Base-by-base conservation (phyloP, 768 basidiomycete species). In the Pholiota molesta region DNA sequence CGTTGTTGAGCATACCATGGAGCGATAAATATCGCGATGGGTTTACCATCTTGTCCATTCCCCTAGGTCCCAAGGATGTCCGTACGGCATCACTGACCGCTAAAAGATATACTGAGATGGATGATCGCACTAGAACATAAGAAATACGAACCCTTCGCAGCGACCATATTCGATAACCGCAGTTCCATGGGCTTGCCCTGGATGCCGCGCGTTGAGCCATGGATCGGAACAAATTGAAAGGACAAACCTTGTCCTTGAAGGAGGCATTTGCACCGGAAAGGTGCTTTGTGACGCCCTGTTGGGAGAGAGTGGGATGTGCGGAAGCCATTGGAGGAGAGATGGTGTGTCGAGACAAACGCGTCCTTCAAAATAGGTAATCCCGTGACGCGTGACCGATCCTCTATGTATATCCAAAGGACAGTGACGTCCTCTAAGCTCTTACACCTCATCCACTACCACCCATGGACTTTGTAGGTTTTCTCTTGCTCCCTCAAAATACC, bases 121-220 rank as follows among this genome's bases (percentile, higher is more conserved):
- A 35, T 51, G 39, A 55, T 28, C 14, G 40, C 6, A 71, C 53
- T 55, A 26, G 58, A 14, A 37, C 60, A 35, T 21, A 29, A 42
- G 40, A 54, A 31, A 37, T 28, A 29, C 77, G n/a, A 58, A 89
- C 94, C 94, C 83, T 99, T 99, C 26, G 97, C 97, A 45, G 97
- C 97, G 64, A 96, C 90, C 92, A 99, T 89, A 75, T 99, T 99
- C 55, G 95, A 97, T 77, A 96, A 79, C 66, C 97, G 90, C 66
- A 99, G 89, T 77, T 99, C 97, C 90, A 96, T 98, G 17, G 96
- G 95, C 78, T 99, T 99, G 65, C 95, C 93, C 94, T 97, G 66
- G 26, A 67, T 14, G 42, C 54, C 65, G 74, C 49, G 73, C 64
- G 65, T 75, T 77, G 70, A 65, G 54, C 53, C 52, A 51, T 55